Conservation (phyloP, 1,139 yeast genomes). For the Pneumocystis oryctolagi region DNA sequence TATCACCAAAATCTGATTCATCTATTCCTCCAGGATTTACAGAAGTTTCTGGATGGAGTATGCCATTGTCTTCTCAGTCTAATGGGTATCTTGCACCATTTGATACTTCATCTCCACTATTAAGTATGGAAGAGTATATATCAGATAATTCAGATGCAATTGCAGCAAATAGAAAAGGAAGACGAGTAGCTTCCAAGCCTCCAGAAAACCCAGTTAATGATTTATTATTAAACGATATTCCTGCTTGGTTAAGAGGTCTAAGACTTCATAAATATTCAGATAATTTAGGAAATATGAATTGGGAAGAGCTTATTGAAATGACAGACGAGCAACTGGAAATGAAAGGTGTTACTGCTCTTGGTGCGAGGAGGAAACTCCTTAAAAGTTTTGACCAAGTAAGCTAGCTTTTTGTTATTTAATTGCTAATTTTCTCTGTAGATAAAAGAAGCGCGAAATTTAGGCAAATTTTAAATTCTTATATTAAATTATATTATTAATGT, state of each 20-base stretch:
- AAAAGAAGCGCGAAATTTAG: neutral
- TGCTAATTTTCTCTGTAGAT: neutral
- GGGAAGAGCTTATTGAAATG: slow-evolving; percentile 65
- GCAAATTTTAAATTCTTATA: neutral
- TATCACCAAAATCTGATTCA: neutral
- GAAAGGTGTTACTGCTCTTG: slow-evolving; percentile 81
- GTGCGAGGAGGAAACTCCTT: slow-evolving; percentile 81
- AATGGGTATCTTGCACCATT: slow-evolving; percentile 2
- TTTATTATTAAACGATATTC: slow-evolving; percentile 58
- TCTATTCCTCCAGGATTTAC: neutral
- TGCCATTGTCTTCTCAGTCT: neutral
- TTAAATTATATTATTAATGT: neutral
- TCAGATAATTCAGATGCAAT: slow-evolving; percentile 3
- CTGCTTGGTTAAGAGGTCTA: slow-evolving; percentile 80
- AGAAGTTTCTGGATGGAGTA: neutral
- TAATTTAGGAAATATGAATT: slow-evolving; percentile 54
- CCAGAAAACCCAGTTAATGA: slow-evolving; percentile 14
- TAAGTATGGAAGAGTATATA: slow-evolving; percentile 3
- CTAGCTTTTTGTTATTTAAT: neutral
- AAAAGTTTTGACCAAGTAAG: slow-evolving; percentile 26
- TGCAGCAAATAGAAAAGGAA: neutral
- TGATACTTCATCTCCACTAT: slow-evolving; percentile 6
- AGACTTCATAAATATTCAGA: slow-evolving; percentile 89
- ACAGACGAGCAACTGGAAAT: slow-evolving; percentile 55
- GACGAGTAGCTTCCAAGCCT: slow-evolving; percentile 6